These are phyloP conservation scores for Polygonum aviculare DNA, from an alignment of 148 eudicot species.

Conservation along the genomic window DNA sequence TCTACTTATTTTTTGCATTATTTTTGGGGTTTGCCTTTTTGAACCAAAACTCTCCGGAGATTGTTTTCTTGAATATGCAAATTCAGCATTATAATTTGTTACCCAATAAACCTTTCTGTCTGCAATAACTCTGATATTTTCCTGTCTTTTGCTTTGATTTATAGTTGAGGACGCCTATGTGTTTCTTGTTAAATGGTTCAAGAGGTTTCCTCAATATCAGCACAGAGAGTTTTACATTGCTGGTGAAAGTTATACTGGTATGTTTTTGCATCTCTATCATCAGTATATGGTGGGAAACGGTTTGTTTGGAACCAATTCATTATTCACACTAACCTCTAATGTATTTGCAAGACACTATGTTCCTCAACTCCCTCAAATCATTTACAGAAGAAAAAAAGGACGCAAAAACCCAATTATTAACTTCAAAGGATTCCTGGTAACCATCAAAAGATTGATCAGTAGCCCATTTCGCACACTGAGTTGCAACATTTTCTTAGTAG, in stretches of 20 bases:
- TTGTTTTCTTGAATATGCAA: neutral
- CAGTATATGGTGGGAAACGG: neutral
- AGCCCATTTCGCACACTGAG: neutral
- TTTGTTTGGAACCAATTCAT: neutral
- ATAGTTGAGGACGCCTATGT: conserved; percentile 75
- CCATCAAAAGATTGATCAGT: neutral
- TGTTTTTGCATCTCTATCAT: neutral
- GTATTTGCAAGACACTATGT: conserved; percentile 70
- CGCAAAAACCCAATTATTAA: conserved; percentile 52
- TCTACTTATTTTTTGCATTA: neutral
- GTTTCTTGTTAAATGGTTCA: conserved; percentile 72
- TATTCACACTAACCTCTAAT: neutral
- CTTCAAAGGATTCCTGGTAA: conserved; percentile 90
- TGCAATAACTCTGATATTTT: neutral
- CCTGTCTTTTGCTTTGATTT: conserved; percentile 15
- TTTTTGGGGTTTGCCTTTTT: neutral
- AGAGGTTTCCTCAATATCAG: conserved; percentile 90
- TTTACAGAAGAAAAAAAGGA: conserved; percentile 69
- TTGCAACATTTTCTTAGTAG: neutral
- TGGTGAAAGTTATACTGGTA: conserved; percentile 96
- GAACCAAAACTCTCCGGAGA: neutral
- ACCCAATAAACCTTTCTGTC: neutral
- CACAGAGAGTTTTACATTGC: conserved; percentile 85
- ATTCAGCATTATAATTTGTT: neutral
- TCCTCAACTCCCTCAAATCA: conserved; percentile 76